Base-by-base conservation (phyloP, 1,139 yeast genomes). In the Yamadazyma membranifaciens region DNA sequence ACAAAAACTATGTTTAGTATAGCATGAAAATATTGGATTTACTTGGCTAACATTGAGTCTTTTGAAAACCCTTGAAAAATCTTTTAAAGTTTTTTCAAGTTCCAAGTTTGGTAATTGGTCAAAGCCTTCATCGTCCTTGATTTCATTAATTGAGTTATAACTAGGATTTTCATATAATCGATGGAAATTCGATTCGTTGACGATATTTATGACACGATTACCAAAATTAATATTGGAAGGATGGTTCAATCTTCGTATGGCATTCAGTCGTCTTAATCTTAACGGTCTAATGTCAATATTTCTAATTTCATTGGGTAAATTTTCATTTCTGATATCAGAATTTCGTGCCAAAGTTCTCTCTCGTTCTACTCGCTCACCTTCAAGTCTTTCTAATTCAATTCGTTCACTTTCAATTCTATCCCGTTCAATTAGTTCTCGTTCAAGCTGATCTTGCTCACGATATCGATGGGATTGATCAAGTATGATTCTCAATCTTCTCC, bases 1-100 rank as follows among this genome's bases (percentile, higher is more conserved):
- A 14, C 24, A 22, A 17, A 28, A 31, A 2, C 24, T 16, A 22
- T 41, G 44, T 13, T 26, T 39, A 6, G 24, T 22, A 30, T 28
- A 41, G 29, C 44, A 41, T 7, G 24, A 16, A 9, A 41, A 36
- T 2, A 41, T 34, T 3, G 44, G 44, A 20, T 39, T 31, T 22
- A 25, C 29, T 5, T 13, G 28, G 5, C 5, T 12, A 22, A 10
- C 10, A 12, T 6, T 15, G 11, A 39, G 2, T 9, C 10, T n/a
- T 13, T 34, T 36, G 38, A 36, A 40, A 12, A 10, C 9, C 16
- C 25, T 37, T 7, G 10, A 30, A 17, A 37, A 34, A n/a, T 17
- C 31, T 14, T 22, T 25, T 16, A 34, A 10, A 3, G 22, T 20
- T 10, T 13, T 22, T 24, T 40, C 38, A 2, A 37, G 34, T 28